Base-by-base conservation (phyloP, 2,329 filamentous ascomycete genomes). In the Hortaea werneckii region DNA sequence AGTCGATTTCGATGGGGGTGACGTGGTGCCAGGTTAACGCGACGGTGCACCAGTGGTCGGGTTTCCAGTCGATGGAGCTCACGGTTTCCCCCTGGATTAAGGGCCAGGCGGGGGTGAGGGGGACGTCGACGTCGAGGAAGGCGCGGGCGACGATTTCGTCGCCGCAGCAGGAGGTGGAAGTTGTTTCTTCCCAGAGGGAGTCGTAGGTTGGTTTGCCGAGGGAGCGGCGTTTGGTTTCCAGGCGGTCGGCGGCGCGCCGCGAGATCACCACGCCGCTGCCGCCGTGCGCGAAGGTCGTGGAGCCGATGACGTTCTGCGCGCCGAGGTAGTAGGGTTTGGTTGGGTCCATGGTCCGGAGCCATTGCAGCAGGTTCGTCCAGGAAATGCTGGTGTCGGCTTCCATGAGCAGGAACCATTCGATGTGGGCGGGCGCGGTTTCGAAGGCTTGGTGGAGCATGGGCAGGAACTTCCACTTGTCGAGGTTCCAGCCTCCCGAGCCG, bases 401-500 rank as follows among this genome's bases (percentile, higher is more conserved):
- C 40, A 75, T 70, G 56, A 77, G 76, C 44, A 78, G 68, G 52
- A 75, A 78, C 69, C 76, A 78, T 32, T 73, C 65, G 40, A 70
- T 69, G n/a, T 67, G 60, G 11, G 57, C 49, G 2, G 69, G 69
- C 29, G 70, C 72, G 44, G 63, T 58, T 28, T 65, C 60, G 61
- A 73, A 75, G 1, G 74, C 70, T 28, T 69, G 61, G 47, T 76
- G 71, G 4, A 78, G 63, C 68, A 76, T 75, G 37, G 75, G 73
- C 29, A 78, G 56, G 50, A 78, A 78, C 57, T 78, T 78, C 67
- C 71, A 78, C 55, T 74, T 75, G 59, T 78, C 75, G 40, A 78
- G 65, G 27, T 61, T 67, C 75, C 75, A 77, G 2, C 74, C 74
- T 59, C 64, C 50, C 37, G 50, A 50, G 20, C 62, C 60, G 39